Evolutionary conservation across 805 yeast species (phyloP).

Genomic region (Metschnikowia cubensis): DNA sequence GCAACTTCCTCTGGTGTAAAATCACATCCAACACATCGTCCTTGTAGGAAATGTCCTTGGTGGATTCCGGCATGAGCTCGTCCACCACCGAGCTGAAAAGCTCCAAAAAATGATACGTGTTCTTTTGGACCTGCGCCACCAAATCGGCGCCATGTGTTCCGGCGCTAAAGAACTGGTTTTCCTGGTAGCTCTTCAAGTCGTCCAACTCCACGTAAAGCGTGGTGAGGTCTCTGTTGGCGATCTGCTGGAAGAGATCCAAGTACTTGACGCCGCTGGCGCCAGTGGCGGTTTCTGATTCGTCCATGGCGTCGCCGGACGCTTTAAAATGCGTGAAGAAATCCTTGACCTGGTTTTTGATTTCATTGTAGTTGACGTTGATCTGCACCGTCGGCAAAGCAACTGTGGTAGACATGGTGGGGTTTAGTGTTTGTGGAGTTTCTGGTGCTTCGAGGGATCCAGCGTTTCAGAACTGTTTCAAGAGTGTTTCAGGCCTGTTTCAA

Average conservation of each 20-base stretch:
- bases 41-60: slow-evolving; percentile 68
- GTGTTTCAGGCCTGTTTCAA: not conserved
- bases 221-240: slow-evolving; percentile 78
- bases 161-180: slow-evolving; percentile 27
- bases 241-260: slow-evolving; percentile 63
- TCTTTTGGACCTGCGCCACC: slow-evolving; percentile 59
- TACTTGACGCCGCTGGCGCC: slow-evolving; percentile 49
- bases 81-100: slow-evolving; percentile 74
- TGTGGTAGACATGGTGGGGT: slow-evolving; percentile 18
- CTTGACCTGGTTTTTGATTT: slow-evolving; percentile 51
- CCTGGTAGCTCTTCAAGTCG: slow-evolving; percentile 72
- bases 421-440: too few species aligned
- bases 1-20: slow-evolving; percentile 79
- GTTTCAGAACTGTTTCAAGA: too few species aligned
- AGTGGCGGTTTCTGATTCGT: slow-evolving; percentile 6
- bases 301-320: slow-evolving; percentile 22
- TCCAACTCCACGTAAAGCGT: slow-evolving; percentile 75
- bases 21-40: slow-evolving; percentile 94
- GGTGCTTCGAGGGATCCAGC: too few species aligned
- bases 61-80: slow-evolving; percentile 81
- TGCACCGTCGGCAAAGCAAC: slow-evolving; percentile 58
- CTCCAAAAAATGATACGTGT: slow-evolving; percentile 77
- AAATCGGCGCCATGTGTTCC: slow-evolving; percentile 29
- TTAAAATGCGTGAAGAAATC: slow-evolving; percentile 71
- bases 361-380: slow-evolving; percentile 69